Percentiles rank a stretch among this genome's conserved stretches.
Evolutionary conservation across 306 rosid species (phyloP).

Genomic region (Acacia confusa): DNA sequence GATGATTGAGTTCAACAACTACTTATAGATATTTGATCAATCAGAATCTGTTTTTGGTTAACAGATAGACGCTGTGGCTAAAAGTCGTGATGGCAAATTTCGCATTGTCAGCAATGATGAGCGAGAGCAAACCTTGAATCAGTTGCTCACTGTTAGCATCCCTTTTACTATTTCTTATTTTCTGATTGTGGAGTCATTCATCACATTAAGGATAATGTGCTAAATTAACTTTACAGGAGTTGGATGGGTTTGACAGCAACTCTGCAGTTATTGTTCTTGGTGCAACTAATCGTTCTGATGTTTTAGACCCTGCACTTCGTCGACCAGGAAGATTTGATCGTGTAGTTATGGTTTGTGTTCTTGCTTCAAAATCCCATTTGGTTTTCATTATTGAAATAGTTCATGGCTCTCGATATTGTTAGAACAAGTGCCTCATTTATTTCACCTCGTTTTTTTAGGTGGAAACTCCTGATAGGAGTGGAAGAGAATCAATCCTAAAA

Average conservation of each 20-base stretch:
- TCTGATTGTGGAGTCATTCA: not conserved
- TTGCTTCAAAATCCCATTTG: slow-evolving; percentile 24
- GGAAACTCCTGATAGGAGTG: slow-evolving; percentile 88
- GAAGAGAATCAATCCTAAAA: slow-evolving; percentile 85
- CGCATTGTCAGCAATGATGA: slow-evolving; percentile 96
- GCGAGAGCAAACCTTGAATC: slow-evolving; percentile 97
- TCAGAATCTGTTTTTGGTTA: slow-evolving; percentile 28
- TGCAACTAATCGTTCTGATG: slow-evolving; percentile 93
- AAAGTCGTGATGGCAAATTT: slow-evolving; percentile 97
- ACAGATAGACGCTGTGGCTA: slow-evolving; percentile 99
- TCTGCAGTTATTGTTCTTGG: slow-evolving; percentile 95
- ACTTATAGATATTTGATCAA: slow-evolving; percentile 13
- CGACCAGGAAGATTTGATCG: slow-evolving; percentile 99
- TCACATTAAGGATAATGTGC: not conserved
- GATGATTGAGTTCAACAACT: slow-evolving; percentile 23
- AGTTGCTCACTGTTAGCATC: slow-evolving; percentile 87
- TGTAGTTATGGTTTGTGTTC: slow-evolving; percentile 76
- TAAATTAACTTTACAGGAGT: slow-evolving; percentile 65
- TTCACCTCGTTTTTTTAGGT: slow-evolving; percentile 51
- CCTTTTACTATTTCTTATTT: slow-evolving; percentile 34
- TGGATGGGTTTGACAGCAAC: slow-evolving; percentile 99
- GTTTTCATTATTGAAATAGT: slow-evolving; percentile 21
- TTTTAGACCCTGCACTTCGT: slow-evolving; percentile 94
- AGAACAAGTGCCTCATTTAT: slow-evolving; percentile 18
- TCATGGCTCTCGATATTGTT: slow-evolving; percentile 15